Percentiles rank a stretch among this genome's conserved stretches.
Evolutionary conservation across 2,329 filamentous ascomycete genomes (phyloP).

Genomic region (Colletotrichum horii): DNA sequence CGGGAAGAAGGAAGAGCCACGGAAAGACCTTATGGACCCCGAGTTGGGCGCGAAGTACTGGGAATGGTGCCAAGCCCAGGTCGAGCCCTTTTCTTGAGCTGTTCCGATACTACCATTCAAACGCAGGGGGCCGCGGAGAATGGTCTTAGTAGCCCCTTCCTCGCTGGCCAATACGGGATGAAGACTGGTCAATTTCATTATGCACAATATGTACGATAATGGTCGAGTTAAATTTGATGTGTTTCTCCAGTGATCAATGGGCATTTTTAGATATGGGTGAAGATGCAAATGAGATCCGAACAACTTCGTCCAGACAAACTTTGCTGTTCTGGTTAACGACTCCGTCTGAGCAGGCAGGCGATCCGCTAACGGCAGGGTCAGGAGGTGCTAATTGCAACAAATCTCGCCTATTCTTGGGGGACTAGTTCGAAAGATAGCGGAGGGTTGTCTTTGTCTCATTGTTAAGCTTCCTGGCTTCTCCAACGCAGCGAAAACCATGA

Average conservation of each 20-base stretch:
- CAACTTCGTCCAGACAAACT: accelerated
- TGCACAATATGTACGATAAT: accelerated
- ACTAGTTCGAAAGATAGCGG: accelerated
- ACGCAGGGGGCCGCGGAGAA: accelerated
- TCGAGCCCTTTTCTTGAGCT: not conserved
- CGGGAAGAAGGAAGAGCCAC: not conserved
- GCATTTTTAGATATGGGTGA: not conserved
- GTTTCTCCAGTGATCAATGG: accelerated
- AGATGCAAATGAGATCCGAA: not conserved
- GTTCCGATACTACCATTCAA: accelerated
- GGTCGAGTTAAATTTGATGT: accelerated
- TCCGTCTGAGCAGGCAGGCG: accelerated
- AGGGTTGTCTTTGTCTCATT: accelerated
- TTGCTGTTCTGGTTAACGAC: not conserved
- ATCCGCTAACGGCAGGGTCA: not conserved
- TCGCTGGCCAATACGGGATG: not conserved
- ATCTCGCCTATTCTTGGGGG: not conserved
- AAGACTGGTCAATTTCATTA: not conserved
- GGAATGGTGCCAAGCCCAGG: not conserved
- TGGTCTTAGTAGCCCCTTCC: not conserved
- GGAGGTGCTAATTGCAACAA: not conserved
- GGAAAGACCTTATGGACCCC: not conserved
- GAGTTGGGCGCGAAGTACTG: accelerated
- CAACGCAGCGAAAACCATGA: accelerated
- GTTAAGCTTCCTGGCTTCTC: accelerated